Evolutionary conservation across 331 rosid species (phyloP).

Genomic region (Acacia concinna): DNA sequence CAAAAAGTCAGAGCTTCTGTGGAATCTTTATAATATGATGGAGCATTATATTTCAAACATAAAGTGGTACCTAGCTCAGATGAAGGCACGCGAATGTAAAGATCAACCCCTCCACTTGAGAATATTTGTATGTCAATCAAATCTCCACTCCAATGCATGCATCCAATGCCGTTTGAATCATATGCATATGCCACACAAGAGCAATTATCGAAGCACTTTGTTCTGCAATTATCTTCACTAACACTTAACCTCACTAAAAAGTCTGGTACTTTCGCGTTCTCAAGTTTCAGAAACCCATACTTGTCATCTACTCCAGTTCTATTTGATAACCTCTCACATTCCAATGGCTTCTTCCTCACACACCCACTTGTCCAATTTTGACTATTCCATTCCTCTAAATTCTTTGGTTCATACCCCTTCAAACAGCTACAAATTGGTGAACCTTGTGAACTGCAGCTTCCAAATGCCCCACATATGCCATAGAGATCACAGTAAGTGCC

Average conservation of each 20-base stretch:
- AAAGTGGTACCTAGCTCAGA: background rate
- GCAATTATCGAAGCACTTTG: slow-evolving; percentile 27
- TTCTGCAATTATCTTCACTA: slow-evolving; percentile 18
- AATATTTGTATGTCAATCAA: background rate
- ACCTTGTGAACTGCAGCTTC: background rate
- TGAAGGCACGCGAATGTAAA: slow-evolving; percentile 12
- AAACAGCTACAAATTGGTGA: slow-evolving; percentile 39
- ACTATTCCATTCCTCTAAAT: slow-evolving; percentile 7
- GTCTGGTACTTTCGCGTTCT: slow-evolving; percentile 34
- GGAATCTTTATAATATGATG: background rate
- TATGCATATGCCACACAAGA: slow-evolving; percentile 37
- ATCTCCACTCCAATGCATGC: background rate
- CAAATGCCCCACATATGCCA: background rate
- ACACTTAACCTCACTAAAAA: background rate
- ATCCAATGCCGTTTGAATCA: background rate
- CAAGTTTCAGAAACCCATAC: background rate
- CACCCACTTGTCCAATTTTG: background rate
- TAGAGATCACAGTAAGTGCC: background rate
- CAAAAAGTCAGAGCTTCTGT: background rate
- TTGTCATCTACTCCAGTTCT: background rate
- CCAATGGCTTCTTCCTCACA: background rate
- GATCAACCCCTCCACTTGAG: background rate
- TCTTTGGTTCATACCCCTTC: slow-evolving; percentile 33
- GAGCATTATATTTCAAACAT: background rate
- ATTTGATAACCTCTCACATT: background rate